Evolutionary conservation across 345 rosid species (phyloP).

Genomic region (Salix dunnii): DNA sequence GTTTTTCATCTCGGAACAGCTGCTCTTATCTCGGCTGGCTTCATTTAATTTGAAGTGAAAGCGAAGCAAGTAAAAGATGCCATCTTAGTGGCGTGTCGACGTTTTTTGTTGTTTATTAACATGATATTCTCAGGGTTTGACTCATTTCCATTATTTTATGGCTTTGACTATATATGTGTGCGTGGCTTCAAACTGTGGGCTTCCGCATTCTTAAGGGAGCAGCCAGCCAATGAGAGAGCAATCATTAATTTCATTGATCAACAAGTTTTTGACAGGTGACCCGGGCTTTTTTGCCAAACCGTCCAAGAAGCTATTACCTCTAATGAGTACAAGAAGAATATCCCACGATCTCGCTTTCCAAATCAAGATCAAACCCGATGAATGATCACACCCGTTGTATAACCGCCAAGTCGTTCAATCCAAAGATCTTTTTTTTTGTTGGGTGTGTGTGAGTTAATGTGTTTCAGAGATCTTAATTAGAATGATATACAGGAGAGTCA

Average conservation of each 20-base stretch:
- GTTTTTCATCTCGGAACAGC: not conserved
- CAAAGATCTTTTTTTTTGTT: no score
- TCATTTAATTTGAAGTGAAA: constrained; percentile 15
- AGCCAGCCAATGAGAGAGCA: not conserved
- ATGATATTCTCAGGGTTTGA: constrained; percentile 25
- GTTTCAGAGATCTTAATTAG: no score
- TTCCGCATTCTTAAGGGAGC: constrained; percentile 7
- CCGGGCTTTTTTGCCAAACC: not conserved
- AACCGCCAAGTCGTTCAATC: no score
- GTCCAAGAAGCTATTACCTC: constrained; percentile 7
- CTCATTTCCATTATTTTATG: constrained; percentile 11
- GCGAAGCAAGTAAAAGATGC: constrained; percentile 19
- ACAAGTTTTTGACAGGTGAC: not conserved
- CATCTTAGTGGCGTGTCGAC: constrained; percentile 30
- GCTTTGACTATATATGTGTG: constrained; percentile 15
- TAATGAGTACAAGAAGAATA: no score
- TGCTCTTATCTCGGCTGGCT: constrained; percentile 12
- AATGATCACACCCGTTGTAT: no score
- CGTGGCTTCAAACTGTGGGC: not conserved
- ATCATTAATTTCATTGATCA: not conserved
- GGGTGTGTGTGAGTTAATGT: no score
- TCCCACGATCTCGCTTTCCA: no score
- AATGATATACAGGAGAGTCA: no score
- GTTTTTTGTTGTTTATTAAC: not conserved
- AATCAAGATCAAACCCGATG: no score